Evolutionary conservation across 1,284 basidiomycete species (phyloP).

Genomic region (Exobasidium rhododendri): DNA sequence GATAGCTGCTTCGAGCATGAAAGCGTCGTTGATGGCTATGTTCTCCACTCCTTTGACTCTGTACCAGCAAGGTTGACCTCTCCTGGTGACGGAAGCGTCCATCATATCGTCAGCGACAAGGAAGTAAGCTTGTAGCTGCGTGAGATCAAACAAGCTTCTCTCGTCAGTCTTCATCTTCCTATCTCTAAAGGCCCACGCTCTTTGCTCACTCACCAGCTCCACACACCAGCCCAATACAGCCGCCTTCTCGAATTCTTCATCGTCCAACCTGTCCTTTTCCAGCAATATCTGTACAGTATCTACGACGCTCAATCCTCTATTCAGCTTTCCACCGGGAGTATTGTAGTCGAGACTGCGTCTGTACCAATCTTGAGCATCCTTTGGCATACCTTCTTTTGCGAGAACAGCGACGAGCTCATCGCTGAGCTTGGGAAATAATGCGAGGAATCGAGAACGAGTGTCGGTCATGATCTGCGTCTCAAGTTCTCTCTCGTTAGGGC

Average conservation of each 20-base stretch:
- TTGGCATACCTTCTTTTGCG: conserved; percentile 64
- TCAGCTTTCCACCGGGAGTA: conserved; percentile 92
- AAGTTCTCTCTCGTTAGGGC: too few species aligned
- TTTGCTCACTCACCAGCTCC: conserved; percentile 73
- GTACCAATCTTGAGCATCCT: conserved; percentile 78
- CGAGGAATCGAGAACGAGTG: conserved; percentile 57
- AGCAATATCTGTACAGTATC: conserved; percentile 86
- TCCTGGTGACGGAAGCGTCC: conserved; percentile 87
- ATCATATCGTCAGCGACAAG: conserved; percentile 97
- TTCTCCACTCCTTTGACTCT: conserved; percentile 63
- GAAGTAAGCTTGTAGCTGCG: conserved; percentile 93
- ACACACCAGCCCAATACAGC: conserved; percentile 94
- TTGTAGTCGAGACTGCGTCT: conserved; percentile 75
- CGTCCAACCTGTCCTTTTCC: conserved; percentile 56
- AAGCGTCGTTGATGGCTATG: conserved; percentile 93
- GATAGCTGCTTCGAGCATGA: conserved; percentile 94
- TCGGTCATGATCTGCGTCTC: conserved; percentile 5
- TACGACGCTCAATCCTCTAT: conserved; percentile 89
- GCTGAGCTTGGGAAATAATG: conserved; percentile 61
- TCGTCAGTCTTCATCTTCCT: too few species aligned
- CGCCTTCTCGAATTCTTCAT: conserved; percentile 75
- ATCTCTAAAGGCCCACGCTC: background rate
- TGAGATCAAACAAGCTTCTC: background rate
- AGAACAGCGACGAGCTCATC: conserved; percentile 66
- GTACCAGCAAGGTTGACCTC: conserved; percentile 99